Percentiles rank a stretch among this genome's conserved stretches.
Conservation (phyloP, 306 rosid genomes). For the Crotalaria pallida region DNA sequence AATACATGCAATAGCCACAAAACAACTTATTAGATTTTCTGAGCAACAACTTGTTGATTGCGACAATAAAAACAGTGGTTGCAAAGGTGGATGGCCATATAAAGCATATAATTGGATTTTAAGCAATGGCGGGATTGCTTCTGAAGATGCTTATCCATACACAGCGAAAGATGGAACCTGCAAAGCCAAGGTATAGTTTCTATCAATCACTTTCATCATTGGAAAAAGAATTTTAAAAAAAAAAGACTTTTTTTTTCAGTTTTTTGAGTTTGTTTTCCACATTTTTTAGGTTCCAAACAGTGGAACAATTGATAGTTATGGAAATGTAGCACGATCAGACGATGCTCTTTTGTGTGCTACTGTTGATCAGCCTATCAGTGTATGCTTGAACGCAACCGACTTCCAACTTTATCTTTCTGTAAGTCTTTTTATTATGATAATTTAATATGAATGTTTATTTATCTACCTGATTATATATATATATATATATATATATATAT, state of each 20-base stretch:
- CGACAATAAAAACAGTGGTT: background rate
- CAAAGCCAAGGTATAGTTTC: slow-evolving; percentile 21
- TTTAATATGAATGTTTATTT: background rate
- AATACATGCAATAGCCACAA: too few species aligned
- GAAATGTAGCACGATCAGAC: slow-evolving; percentile 36
- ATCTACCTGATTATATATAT: too few species aligned
- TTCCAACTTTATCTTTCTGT: slow-evolving; percentile 29
- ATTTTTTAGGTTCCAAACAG: background rate
- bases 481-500: too few species aligned
- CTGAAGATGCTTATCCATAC: background rate
- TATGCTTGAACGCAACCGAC: slow-evolving; percentile 31
- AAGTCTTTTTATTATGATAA: too few species aligned
- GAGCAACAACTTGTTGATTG: slow-evolving; percentile 26
- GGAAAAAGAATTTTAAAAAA: background rate
- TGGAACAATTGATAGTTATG: slow-evolving; percentile 14
- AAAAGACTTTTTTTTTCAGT: too few species aligned
- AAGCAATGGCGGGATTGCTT: slow-evolving; percentile 1
- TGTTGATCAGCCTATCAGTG: slow-evolving; percentile 44
- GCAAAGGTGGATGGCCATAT: slow-evolving; percentile 23
- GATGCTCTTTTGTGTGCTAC: slow-evolving; percentile 34
- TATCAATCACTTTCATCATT: too few species aligned
- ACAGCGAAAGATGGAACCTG: slow-evolving; percentile 18
- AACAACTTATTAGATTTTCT: background rate
- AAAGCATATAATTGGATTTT: slow-evolving; percentile 32
- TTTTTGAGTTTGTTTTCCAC: background rate